Percentiles rank a stretch among this genome's conserved stretches.
phyloP scores from a whole-genome alignment of 768 basidiomycete genomes.

The Collybia nuda region DNA sequence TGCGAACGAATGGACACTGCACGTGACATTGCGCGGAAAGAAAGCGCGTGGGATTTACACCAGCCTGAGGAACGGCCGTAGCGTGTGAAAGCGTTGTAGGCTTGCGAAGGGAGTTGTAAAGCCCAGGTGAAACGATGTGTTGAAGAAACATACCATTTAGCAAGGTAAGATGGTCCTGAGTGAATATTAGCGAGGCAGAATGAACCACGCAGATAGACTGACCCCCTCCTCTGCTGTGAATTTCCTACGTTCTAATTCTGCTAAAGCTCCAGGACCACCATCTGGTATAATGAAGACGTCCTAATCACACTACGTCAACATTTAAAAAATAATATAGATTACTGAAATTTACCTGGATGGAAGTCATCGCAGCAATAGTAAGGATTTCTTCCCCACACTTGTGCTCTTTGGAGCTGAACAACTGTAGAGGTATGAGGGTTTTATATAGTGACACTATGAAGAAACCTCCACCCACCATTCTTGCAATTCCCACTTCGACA shows the following conservation, averaged over 20 bases:
- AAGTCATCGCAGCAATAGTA: constrained; percentile 94
- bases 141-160: constrained; percentile 67
- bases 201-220: constrained; percentile 19
- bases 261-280: constrained; percentile 80
- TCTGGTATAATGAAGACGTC: constrained; percentile 90
- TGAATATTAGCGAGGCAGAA: neutral
- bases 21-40: constrained; percentile 91
- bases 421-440: constrained; percentile 40
- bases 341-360: constrained; percentile 66
- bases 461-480: constrained; percentile 63
- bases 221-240: constrained; percentile 99
- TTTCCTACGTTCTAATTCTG: constrained; percentile 91
- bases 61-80: constrained; percentile 85
- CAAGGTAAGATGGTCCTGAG: constrained; percentile 90
- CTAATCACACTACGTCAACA: constrained; percentile 34
- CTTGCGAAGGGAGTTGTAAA: constrained; percentile 34
- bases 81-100: constrained; percentile 89
- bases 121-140: neutral
- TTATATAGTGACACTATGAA: neutral
- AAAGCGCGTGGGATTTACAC: constrained; percentile 92
- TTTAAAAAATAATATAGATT: neutral
- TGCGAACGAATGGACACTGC: constrained; percentile 95
- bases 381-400: constrained; percentile 94
- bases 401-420: constrained; percentile 84
- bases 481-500: constrained; percentile 89